Percentiles rank a stretch among this genome's conserved stretches.
phyloP scores from a whole-genome alignment of 2,329 filamentous ascomycete species.

The Aspergillus felis region DNA sequence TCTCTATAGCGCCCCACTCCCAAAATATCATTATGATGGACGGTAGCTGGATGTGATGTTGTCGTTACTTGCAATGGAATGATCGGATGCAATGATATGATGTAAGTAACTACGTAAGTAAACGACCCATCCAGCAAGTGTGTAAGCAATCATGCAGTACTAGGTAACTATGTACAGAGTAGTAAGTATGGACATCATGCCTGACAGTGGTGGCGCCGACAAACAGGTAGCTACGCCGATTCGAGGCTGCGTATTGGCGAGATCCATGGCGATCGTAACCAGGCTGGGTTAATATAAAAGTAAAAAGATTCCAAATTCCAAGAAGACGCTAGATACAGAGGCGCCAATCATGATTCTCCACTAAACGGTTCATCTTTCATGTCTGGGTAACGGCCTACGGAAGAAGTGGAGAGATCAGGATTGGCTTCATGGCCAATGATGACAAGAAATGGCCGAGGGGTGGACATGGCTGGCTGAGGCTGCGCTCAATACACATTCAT shows the following conservation, averaged over 20 bases:
- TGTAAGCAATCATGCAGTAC: neutral
- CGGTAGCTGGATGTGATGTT: too few species aligned
- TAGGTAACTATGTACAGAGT: neutral
- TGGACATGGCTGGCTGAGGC: constrained; percentile 4
- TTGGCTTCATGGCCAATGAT: neutral
- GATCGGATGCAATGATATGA: neutral
- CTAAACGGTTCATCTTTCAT: constrained; percentile 15
- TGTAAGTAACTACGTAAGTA: neutral
- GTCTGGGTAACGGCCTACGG: constrained; percentile 18
- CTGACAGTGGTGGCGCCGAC: neutral
- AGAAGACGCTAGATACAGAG: constrained; percentile 10
- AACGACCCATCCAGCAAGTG: neutral
- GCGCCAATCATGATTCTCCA: constrained; percentile 19
- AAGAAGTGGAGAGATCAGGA: constrained; percentile 13
- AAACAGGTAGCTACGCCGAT: constrained; percentile 4
- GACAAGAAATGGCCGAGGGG: neutral
- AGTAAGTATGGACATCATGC: neutral
- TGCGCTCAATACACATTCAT: neutral
- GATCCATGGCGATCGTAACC: constrained; percentile 16
- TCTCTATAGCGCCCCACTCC: neutral
- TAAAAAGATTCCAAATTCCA: constrained; percentile 23
- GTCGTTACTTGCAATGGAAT: neutral
- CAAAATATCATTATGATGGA: neutral
- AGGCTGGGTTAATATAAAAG: constrained; percentile 11
- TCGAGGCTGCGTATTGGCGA: constrained; percentile 8